These are phyloP conservation scores for Candida orba DNA, from an alignment of 805 yeast species.

Conservation along the genomic window DNA sequence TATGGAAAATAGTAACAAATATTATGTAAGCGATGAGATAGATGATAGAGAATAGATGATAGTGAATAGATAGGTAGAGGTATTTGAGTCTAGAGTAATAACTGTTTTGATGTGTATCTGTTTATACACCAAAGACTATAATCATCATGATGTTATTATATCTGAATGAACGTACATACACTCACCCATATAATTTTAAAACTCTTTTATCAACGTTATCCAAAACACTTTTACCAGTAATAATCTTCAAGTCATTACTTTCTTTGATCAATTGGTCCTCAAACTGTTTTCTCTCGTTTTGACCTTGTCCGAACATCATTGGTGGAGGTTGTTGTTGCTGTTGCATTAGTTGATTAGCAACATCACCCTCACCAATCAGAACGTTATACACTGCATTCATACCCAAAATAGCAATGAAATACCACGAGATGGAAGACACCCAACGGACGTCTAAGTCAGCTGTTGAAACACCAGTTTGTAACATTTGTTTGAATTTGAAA, in stretches of 20 bases:
- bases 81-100: too few relatives aligned
- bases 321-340: slow-evolving; percentile 24
- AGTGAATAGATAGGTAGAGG: too few relatives aligned
- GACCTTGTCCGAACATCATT: background rate
- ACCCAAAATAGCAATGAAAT: slow-evolving; percentile 82
- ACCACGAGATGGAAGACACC: slow-evolving; percentile 95
- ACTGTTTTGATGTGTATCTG: background rate
- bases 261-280: slow-evolving; percentile 1
- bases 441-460: slow-evolving; percentile 83
- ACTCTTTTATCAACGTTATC: slow-evolving; percentile 7
- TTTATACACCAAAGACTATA: background rate
- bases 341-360: slow-evolving; percentile 38
- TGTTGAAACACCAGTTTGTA: slow-evolving; percentile 82
- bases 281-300: slow-evolving; percentile 3
- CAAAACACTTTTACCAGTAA: slow-evolving; percentile 3
- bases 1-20: background rate
- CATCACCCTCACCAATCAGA: slow-evolving; percentile 45
- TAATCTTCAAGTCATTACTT: slow-evolving; percentile 7
- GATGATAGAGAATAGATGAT: background rate
- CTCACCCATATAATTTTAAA: slow-evolving; percentile 2
- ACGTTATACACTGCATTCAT: slow-evolving; percentile 72
- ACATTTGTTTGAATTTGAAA: slow-evolving; percentile 81
- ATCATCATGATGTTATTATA: too few relatives aligned
- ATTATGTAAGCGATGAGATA: slow-evolving; percentile 1
- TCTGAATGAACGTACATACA: too few relatives aligned